These are phyloP conservation scores for Panellus pusillus DNA, from an alignment of 768 basidiomycete genomes.

Conservation along the genomic window DNA sequence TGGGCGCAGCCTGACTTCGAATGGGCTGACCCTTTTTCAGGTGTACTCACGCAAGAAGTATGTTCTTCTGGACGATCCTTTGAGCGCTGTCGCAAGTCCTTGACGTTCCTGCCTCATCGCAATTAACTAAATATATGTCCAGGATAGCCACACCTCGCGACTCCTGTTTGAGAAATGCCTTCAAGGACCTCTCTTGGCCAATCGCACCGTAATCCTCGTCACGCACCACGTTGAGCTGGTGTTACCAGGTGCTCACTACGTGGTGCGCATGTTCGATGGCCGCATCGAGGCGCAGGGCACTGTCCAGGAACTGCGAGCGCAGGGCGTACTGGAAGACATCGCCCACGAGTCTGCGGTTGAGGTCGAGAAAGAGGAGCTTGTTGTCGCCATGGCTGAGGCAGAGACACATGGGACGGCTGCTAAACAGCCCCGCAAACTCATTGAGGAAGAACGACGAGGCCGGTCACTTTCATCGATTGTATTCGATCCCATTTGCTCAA, in stretches of 20 bases:
- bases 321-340: conserved; percentile 64
- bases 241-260: conserved; percentile 70
- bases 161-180: conserved; percentile 65
- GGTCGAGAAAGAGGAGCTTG: conserved; percentile 46
- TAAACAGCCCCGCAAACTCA: conserved; percentile 70
- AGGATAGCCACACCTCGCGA: conserved; percentile 72
- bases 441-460: conserved; percentile 75
- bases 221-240: conserved; percentile 87
- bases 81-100: conserved; percentile 60
- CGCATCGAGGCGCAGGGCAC: conserved; percentile 76
- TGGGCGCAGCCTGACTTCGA: not conserved
- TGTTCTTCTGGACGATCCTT: conserved; percentile 57
- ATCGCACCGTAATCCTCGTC: conserved; percentile 72
- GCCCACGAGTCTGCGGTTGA: conserved; percentile 51
- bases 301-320: conserved; percentile 58
- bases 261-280: conserved; percentile 80
- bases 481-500: not conserved
- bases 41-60: conserved; percentile 50
- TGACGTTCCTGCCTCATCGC: no score
- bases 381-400: conserved; percentile 25
- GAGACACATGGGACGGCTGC: conserved; percentile 11
- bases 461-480: not conserved
- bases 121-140: not conserved
- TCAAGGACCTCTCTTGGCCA: conserved; percentile 60
- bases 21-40: not conserved